A percentile compares a stretch with the other conserved stretches of the same genome.
phyloP scores from a whole-genome alignment of 345 rosid species.

The Raphanus raphanistrum region DNA sequence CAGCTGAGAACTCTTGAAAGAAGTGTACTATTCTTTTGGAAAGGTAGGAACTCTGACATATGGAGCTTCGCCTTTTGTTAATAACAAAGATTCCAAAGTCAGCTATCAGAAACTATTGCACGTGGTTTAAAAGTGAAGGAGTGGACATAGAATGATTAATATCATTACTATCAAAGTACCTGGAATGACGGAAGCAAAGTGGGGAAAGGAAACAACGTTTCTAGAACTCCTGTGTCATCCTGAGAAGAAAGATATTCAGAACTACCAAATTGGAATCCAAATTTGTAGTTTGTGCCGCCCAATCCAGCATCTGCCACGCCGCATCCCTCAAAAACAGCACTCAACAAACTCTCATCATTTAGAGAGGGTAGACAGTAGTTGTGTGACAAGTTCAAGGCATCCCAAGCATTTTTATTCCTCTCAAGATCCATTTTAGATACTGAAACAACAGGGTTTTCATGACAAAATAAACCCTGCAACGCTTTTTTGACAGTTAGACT shows the following conservation, averaged over 20 bases:
- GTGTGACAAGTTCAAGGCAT: conserved; percentile 56
- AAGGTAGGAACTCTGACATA: conserved; percentile 76
- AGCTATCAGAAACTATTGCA: conserved; percentile 15
- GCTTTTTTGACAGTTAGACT: conserved; percentile 34
- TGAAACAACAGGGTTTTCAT: conserved; percentile 76
- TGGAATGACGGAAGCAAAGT: conserved; percentile 83
- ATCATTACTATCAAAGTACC: conserved; percentile 47
- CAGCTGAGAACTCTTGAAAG: conserved; percentile 70
- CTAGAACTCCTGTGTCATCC: conserved; percentile 56
- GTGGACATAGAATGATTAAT: conserved; percentile 16
- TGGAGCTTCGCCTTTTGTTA: conserved; percentile 56
- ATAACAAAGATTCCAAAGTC: conserved; percentile 23
- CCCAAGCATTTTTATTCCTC: conserved; percentile 53
- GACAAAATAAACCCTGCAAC: conserved; percentile 54
- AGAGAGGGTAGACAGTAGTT: conserved; percentile 69
- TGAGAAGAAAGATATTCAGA: conserved; percentile 60
- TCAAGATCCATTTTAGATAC: conserved; percentile 57
- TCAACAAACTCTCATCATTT: conserved; percentile 64
- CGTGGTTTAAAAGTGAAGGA: conserved; percentile 2
- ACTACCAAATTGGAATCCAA: conserved; percentile 72
- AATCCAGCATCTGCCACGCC: conserved; percentile 37
- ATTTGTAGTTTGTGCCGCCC: conserved; percentile 66
- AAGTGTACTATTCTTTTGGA: conserved; percentile 88
- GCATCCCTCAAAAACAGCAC: conserved; percentile 59
- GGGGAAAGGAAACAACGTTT: conserved; percentile 87